phyloP scores from a whole-genome alignment of 2,329 filamentous ascomycete species.

The Fusarium sp. region DNA sequence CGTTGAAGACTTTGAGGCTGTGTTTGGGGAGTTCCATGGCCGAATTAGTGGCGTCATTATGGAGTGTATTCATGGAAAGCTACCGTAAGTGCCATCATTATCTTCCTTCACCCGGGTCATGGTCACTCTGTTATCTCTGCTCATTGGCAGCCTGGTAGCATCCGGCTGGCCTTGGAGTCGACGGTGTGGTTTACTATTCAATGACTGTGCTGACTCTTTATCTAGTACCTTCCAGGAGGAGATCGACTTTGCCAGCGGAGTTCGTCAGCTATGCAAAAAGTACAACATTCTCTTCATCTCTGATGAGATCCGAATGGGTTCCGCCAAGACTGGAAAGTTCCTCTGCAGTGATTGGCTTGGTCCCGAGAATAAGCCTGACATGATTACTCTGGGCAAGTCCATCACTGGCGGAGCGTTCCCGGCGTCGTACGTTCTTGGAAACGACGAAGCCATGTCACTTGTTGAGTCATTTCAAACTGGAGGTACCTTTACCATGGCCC shows the following conservation, averaged over 20 bases:
- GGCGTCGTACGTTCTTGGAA: constrained; percentile 27
- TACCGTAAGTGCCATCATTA: neutral
- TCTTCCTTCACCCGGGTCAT: neutral
- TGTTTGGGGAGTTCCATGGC: constrained; percentile 7
- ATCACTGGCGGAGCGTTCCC: constrained; percentile 33
- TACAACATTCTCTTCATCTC: constrained; percentile 39
- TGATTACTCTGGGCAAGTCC: constrained; percentile 37
- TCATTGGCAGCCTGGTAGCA: neutral
- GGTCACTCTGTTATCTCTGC: neutral
- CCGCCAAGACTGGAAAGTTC: constrained; percentile 40
- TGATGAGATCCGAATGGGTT: constrained; percentile 39
- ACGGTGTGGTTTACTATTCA: neutral
- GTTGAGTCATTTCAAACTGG: constrained; percentile 16
- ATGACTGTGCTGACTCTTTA: neutral
- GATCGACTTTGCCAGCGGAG: constrained; percentile 12
- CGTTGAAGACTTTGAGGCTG: constrained; percentile 21
- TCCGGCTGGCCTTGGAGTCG: neutral
- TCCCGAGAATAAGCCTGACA: constrained; percentile 37
- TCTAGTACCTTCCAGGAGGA: constrained; percentile 7
- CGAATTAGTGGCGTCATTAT: neutral
- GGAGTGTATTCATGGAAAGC: neutral
- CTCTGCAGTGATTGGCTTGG: constrained; percentile 36
- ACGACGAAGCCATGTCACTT: constrained; percentile 20
- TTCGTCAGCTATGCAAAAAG: constrained; percentile 25
- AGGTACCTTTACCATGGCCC: constrained; percentile 24